phyloP scores from a whole-genome alignment of 495 filamentous ascomycete species.

The Cercophora samala region DNA sequence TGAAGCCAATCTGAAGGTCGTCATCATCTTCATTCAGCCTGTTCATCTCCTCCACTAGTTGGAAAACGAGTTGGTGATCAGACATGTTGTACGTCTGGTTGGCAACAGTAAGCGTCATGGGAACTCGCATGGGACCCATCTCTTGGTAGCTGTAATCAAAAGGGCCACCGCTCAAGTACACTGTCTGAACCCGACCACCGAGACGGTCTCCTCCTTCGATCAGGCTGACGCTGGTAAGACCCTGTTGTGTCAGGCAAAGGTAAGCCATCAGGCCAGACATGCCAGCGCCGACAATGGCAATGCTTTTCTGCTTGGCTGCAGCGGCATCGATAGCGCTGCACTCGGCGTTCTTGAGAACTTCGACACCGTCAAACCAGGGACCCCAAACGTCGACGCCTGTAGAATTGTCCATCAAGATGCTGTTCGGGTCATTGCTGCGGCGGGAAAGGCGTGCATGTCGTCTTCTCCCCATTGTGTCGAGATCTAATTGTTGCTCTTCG shows the following conservation, averaged over 20 bases:
- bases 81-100: constrained; percentile 56
- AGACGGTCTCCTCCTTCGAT: constrained; percentile 41
- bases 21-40: constrained; percentile 50
- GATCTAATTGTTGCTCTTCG: constrained; percentile 30
- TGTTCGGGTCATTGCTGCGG: constrained; percentile 8
- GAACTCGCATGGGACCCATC: constrained; percentile 71
- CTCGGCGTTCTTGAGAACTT: constrained; percentile 55
- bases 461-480: constrained; percentile 6
- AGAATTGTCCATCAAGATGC: constrained; percentile 45
- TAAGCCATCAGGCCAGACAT: constrained; percentile 67
- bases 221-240: constrained; percentile 39
- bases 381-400: constrained; percentile 56
- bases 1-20: constrained; percentile 57
- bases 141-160: constrained; percentile 71
- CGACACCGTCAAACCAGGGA: constrained; percentile 69
- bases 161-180: constrained; percentile 57
- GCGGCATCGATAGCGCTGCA: constrained; percentile 49
- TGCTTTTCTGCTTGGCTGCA: constrained; percentile 52
- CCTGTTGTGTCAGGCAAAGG: constrained; percentile 38
- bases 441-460: constrained; percentile 4
- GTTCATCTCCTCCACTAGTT: constrained; percentile 59
- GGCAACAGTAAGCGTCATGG: constrained; percentile 48
- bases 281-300: constrained; percentile 65
- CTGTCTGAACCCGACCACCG: constrained; percentile 57
- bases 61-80: constrained; percentile 62